Evolutionary conservation across 371 early-diverging fungal genomes (phyloP).

Genomic region (Encephalitozoon intestinalis): DNA sequence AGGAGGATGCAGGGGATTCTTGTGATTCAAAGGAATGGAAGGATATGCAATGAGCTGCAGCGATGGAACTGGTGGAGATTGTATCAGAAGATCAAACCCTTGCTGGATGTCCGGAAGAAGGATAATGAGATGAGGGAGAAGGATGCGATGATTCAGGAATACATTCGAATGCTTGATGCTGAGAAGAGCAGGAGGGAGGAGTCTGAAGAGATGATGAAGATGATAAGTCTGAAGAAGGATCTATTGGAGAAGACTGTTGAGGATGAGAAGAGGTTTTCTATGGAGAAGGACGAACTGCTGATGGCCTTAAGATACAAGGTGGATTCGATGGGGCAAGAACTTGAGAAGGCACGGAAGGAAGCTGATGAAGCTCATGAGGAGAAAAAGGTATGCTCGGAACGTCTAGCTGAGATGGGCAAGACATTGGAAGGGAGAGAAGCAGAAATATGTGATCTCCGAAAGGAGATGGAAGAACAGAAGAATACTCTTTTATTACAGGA

Average conservation of each 20-base stretch:
- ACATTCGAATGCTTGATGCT: constrained; percentile 61
- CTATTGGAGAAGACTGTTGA: background rate
- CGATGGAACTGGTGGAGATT: constrained; percentile 63
- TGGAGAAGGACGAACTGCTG: constrained; percentile 10
- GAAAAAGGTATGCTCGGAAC: constrained; percentile 66
- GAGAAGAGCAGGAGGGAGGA: constrained; percentile 71
- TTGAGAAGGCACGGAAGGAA: background rate
- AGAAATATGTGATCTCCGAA: constrained; percentile 63
- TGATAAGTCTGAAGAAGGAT: constrained; percentile 35
- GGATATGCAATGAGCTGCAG: constrained; percentile 36
- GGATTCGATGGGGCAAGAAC: background rate
- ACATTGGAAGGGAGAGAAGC: constrained; percentile 62
- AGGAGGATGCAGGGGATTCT: constrained; percentile 19
- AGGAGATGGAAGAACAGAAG: constrained; percentile 59
- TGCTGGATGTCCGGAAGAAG: constrained; percentile 72
- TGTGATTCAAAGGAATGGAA: constrained; percentile 52
- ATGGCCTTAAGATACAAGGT: constrained; percentile 2
- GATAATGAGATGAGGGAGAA: constrained; percentile 68
- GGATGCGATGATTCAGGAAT: constrained; percentile 77
- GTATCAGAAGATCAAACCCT: constrained; percentile 88
- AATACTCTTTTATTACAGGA: constrained; percentile 65
- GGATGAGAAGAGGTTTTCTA: background rate
- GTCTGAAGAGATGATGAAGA: constrained; percentile 72
- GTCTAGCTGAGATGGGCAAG: constrained; percentile 62
- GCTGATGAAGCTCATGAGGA: constrained; percentile 49